Base-by-base conservation (phyloP, 345 rosid genomes). In the Salix arbutifolia region DNA sequence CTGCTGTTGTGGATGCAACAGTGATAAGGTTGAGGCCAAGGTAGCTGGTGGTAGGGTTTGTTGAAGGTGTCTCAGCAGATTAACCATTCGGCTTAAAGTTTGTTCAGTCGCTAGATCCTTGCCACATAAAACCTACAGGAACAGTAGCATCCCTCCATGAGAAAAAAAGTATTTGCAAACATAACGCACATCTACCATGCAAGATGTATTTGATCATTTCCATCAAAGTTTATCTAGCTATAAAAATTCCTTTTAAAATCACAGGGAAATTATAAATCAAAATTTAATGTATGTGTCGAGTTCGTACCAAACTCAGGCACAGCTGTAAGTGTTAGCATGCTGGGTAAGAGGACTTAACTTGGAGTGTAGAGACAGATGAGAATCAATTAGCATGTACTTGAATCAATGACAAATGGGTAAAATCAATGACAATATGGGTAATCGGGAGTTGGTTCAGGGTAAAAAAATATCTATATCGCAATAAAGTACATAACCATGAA, bases 1-100 rank as follows among this genome's bases (percentile, higher is more conserved):
- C 85, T 92, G 98, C 68, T 96, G 99, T 80, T 96, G 97, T 2
- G 99, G 99, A 79, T 91, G 94, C 87, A 96, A 81, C 65, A 94
- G 77, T 65, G 98, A 90, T 97, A 92, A 90, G 40, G 98, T 92
- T 19, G 96, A 90, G 56, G 97, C 97, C 87, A 94, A 83, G 26
- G 96, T 89, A n/a, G 92, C 81, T 4, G 97, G 96, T 33, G 99
- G 99, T 71, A 96, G 82, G 6, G 98, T 94, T 84, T 90, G 95
- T 84, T 92, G 97, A 67, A 96, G 97, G 83, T 94, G 97, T 82
- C 94, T 90, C 77, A 96, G 86, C 78, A 96, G 84, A 81, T 83
- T 91, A 8, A 92, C 86, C 96, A 96, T 96, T 64, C 97, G 85
- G 66, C 90, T 81, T 76, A 87, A 83, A 11, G 99, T 96, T 77